These are phyloP conservation scores for Zygosaccharomyces sapae DNA, from an alignment of 1,139 yeast species.

Conservation along the genomic window DNA sequence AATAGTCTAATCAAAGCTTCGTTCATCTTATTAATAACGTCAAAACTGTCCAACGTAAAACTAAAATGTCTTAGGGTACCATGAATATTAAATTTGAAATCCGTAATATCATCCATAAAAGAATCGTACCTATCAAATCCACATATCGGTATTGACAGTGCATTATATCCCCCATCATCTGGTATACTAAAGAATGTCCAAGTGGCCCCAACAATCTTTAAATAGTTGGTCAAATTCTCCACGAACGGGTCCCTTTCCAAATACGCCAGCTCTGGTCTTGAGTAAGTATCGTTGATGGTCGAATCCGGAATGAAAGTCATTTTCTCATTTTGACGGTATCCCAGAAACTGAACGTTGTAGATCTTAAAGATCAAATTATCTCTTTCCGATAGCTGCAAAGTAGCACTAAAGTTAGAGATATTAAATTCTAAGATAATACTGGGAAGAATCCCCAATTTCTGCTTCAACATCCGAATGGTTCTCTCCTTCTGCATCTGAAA, in stretches of 20 bases:
- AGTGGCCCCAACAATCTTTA: slow-evolving; percentile 12
- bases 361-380: slow-evolving; percentile 24
- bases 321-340: slow-evolving; percentile 15
- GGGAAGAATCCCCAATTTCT: slow-evolving; percentile 17
- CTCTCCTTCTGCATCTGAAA: not conserved
- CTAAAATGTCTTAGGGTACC: slow-evolving; percentile 30
- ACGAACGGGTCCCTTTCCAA: slow-evolving; percentile 16
- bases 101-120: slow-evolving; percentile 22
- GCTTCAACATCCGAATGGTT: not conserved
- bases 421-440: slow-evolving; percentile 22
- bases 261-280: slow-evolving; percentile 14
- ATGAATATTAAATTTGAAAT: slow-evolving; percentile 17
- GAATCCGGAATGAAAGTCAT: slow-evolving; percentile 5
- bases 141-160: slow-evolving; percentile 24
- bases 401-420: slow-evolving; percentile 26
- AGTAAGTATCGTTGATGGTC: slow-evolving; percentile 6
- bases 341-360: slow-evolving; percentile 23
- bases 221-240: slow-evolving; percentile 12
- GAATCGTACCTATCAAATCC: slow-evolving; percentile 31
- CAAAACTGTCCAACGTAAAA: slow-evolving; percentile 24
- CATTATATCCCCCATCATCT: slow-evolving; percentile 8
- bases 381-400: slow-evolving; percentile 20
- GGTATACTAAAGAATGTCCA: slow-evolving; percentile 17
- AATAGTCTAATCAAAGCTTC: slow-evolving; percentile 10
- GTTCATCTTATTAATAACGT: slow-evolving; percentile 23